Percentiles rank a stretch among this genome's conserved stretches.
Conservation (phyloP, 2,329 filamentous ascomycete genomes). For the Cladosporium sp. region DNA sequence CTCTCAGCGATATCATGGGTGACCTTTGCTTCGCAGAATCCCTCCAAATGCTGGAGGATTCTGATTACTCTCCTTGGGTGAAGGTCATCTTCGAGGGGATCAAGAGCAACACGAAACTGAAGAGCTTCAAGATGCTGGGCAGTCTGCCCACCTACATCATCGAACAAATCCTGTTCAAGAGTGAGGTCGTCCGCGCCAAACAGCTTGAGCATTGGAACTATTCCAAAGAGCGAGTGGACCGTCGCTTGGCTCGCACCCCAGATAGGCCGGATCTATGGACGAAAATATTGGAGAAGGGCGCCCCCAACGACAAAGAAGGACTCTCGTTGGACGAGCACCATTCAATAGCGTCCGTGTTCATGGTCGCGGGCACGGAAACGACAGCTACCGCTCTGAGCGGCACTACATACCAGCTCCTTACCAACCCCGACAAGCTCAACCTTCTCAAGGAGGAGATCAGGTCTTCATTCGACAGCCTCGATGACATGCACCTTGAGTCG, state of each 20-base stretch:
- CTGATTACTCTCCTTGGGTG: slow-evolving; percentile 34
- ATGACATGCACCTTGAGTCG: slow-evolving; percentile 29
- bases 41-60: slow-evolving; percentile 33
- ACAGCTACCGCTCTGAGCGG: slow-evolving; percentile 71
- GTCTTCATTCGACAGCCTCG: slow-evolving; percentile 36
- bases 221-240: slow-evolving; percentile 31
- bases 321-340: slow-evolving; percentile 36
- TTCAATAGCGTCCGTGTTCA: slow-evolving; percentile 36
- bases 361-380: slow-evolving; percentile 72
- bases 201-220: slow-evolving; percentile 30
- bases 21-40: slow-evolving; percentile 35
- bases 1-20: slow-evolving; percentile 30
- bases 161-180: slow-evolving; percentile 14
- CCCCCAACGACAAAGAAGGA: slow-evolving; percentile 6
- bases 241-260: slow-evolving; percentile 27
- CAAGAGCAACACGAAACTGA: slow-evolving; percentile 13
- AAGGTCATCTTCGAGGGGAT: slow-evolving; percentile 21
- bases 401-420: slow-evolving; percentile 72
- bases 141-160: slow-evolving; percentile 5
- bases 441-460: slow-evolving; percentile 60
- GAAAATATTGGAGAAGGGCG: slow-evolving; percentile 23
- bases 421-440: slow-evolving; percentile 57
- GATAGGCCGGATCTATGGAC: slow-evolving; percentile 19
- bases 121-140: slow-evolving; percentile 14
- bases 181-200: slow-evolving; percentile 10